phyloP scores from a whole-genome alignment of 495 filamentous ascomycete species.

The Amorphotheca resinae region DNA sequence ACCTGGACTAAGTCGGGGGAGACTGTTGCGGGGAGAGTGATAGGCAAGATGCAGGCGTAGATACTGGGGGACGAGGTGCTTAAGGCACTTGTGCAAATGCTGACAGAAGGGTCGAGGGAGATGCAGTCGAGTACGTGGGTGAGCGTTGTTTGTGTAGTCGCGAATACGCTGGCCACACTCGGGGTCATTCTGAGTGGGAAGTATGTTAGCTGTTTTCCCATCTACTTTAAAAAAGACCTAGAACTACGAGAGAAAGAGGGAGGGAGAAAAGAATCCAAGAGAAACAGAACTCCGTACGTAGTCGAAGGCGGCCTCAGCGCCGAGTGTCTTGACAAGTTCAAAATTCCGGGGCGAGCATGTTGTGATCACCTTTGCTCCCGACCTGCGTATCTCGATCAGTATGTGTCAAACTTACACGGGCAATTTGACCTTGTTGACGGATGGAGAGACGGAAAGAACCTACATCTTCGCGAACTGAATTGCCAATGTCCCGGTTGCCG shows the following conservation, averaged over 20 bases:
- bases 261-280: too few relatives aligned
- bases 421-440: not conserved
- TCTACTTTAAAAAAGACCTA: not conserved
- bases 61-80: not conserved
- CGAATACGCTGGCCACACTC: too few relatives aligned
- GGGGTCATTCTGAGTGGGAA: too few relatives aligned
- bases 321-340: slow-evolving; percentile 34
- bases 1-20: not conserved
- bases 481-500: slow-evolving; percentile 42
- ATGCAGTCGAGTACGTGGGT: not conserved
- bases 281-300: too few relatives aligned
- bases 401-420: not conserved
- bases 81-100: not conserved
- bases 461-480: slow-evolving; percentile 40
- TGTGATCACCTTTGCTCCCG: slow-evolving; percentile 44
- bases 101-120: not conserved
- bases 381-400: too few relatives aligned
- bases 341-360: slow-evolving; percentile 43
- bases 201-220: too few relatives aligned
- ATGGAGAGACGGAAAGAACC: not conserved
- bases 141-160: too few relatives aligned
- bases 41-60: too few relatives aligned
- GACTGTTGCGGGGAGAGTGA: not conserved
- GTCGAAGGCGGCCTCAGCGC: slow-evolving; percentile 43
- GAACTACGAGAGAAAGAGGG: too few relatives aligned